Percentiles rank a stretch among this genome's conserved stretches.
phyloP scores from a whole-genome alignment of 2,329 filamentous ascomycete genomes.

The Cercospora sesami region DNA sequence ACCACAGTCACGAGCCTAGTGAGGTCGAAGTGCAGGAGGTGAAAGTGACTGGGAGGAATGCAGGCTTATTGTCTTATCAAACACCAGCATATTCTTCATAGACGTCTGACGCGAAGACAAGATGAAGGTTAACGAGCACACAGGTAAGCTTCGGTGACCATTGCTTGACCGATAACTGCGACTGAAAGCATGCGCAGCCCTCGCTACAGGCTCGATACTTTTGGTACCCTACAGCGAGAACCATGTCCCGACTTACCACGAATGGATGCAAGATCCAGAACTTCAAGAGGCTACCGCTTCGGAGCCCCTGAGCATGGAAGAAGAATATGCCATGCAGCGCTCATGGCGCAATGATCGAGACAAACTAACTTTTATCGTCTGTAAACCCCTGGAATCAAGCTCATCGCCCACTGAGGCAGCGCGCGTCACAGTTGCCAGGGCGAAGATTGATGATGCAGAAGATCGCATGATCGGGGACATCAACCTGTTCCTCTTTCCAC shows the following conservation, averaged over 20 bases:
- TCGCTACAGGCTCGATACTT: constrained; percentile 61
- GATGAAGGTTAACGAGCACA: constrained; percentile 48
- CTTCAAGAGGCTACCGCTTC: constrained; percentile 86
- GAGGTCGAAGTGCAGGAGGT: not conserved
- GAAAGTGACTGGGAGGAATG: not conserved
- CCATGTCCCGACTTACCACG: constrained; percentile 81
- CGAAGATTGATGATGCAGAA: constrained; percentile 55
- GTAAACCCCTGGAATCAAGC: constrained; percentile 46
- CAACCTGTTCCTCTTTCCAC: constrained; percentile 68
- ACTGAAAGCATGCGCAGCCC: constrained; percentile 18
- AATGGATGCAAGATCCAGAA: constrained; percentile 86
- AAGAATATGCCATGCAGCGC: constrained; percentile 89
- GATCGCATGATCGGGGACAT: constrained; percentile 52
- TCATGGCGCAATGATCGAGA: constrained; percentile 80
- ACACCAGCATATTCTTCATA: not conserved
- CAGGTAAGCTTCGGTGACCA: constrained; percentile 33
- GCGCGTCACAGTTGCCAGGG: constrained; percentile 30
- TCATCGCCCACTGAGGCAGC: not conserved
- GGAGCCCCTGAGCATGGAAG: constrained; percentile 72
- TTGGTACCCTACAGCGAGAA: constrained; percentile 80
- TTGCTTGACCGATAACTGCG: not conserved
- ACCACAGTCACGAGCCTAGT: not conserved
- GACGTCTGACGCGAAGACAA: not conserved
- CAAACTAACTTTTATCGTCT: constrained; percentile 91
- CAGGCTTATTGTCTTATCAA: not conserved